Base-by-base conservation (phyloP, 2,329 filamentous ascomycete genomes). In the Plenodomus lindquistii region DNA sequence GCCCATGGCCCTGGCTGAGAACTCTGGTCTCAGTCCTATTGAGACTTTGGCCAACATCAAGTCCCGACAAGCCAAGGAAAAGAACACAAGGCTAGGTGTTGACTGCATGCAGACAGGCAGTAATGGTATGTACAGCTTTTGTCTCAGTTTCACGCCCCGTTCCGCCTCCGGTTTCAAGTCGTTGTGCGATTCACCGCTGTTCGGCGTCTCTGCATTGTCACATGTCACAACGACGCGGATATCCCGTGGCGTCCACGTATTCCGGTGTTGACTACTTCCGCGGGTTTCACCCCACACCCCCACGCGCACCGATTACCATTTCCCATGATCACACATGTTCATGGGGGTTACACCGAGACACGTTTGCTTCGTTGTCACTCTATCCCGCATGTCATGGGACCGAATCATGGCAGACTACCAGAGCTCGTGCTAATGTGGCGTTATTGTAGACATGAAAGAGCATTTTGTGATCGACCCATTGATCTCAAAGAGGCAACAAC, bases 381-480 rank as follows among this genome's bases (percentile, higher is more conserved):
- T 47, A 40, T 29, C 35, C 24, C 35, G 31, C 42, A 21, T 43
- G 38, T 51, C 38, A 47, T 47, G 27, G 24, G 27, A 42, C 35
- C 42, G 37, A 39, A 54, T 46, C 41, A 43, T 53, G 50, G 43
- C 51, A 27, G 37, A 15, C 17, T 48, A 48, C 45, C 46, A 34
- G 40, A 55, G 46, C 46, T 54, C 38, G 41, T 62, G 57, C 66
- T 70, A 63, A 70, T 53, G 40, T 53, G 44, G 55, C 49, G 44
- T 42, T 48, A 42, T 48, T 48, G 40, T 68, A 85, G 86, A 97
- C 77, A 99, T 99, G 94, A 92, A 88, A 79, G 86, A 96, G 63
- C 89, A 94, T 60, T 99, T 99, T 75, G 94, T 97, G 60, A 97
- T 99, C 71, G 94, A 99, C 71, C 95, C 94, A 44, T 79, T 99